Conservation (phyloP, 306 rosid species). For the Delonix regia region DNA sequence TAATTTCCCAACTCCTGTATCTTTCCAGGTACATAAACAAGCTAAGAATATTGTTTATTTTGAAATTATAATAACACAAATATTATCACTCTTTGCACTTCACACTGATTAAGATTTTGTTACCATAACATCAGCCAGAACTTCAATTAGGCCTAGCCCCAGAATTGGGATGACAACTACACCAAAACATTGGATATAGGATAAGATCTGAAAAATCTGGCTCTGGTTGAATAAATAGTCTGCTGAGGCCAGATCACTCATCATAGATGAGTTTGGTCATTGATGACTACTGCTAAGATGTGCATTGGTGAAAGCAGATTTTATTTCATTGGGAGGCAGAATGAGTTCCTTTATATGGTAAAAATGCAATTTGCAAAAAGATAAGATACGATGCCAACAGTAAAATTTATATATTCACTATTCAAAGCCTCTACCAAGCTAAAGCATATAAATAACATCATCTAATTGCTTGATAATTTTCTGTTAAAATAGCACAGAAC, state of each 20-base stretch:
- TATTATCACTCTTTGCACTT: background rate
- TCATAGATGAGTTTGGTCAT: background rate
- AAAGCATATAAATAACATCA: background rate
- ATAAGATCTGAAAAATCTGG: too few relatives aligned
- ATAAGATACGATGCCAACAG: too few relatives aligned
- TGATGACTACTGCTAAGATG: background rate
- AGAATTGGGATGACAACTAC: background rate
- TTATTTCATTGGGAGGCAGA: too few relatives aligned
- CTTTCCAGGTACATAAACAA: too few relatives aligned
- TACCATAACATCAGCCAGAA: background rate
- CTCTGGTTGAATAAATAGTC: background rate
- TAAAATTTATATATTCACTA: too few relatives aligned
- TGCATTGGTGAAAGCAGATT: background rate
- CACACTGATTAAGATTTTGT: background rate
- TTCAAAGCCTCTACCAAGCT: too few relatives aligned
- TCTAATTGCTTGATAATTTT: background rate
- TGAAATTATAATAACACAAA: background rate
- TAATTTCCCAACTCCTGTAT: too few relatives aligned
- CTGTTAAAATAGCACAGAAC: background rate
- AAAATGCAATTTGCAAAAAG: too few relatives aligned
- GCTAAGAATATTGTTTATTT: background rate
- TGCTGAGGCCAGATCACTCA: background rate
- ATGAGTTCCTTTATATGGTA: too few relatives aligned
- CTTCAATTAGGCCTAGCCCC: background rate
- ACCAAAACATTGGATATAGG: background rate